A percentile compares a stretch with the other conserved stretches of the same genome.
phyloP scores from a whole-genome alignment of 2,329 filamentous ascomycete genomes.

The Colletotrichum eleusines region DNA sequence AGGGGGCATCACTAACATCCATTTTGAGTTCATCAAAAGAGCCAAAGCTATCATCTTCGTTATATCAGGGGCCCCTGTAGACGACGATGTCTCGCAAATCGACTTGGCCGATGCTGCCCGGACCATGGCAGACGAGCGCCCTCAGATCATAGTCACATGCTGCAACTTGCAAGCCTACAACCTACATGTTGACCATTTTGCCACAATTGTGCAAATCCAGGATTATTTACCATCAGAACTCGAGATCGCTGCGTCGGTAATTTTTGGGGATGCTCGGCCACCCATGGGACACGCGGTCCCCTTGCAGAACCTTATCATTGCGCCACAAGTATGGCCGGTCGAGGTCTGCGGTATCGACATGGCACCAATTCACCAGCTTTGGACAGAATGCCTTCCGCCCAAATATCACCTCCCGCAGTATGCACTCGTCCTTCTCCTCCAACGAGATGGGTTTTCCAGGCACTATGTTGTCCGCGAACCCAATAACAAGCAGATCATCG shows the following conservation, averaged over 20 bases:
- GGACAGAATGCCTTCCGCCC: conserved; percentile 59
- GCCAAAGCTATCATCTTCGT: conserved; percentile 73
- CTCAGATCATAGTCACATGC: conserved; percentile 66
- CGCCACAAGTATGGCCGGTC: conserved; percentile 55
- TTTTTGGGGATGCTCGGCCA: conserved; percentile 58
- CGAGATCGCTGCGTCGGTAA: conserved; percentile 62
- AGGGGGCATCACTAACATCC: conserved; percentile 72
- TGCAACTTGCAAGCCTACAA: conserved; percentile 57
- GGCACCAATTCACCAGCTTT: conserved; percentile 58
- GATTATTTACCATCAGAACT: conserved; percentile 63
- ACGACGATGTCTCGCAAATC: conserved; percentile 64
- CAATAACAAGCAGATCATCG: conserved; percentile 58
- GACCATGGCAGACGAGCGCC: conserved; percentile 60
- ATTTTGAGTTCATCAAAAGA: conserved; percentile 71
- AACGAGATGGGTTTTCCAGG: conserved; percentile 67
- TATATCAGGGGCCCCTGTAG: conserved; percentile 61
- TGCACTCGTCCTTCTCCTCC: conserved; percentile 60
- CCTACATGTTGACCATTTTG: conserved; percentile 57
- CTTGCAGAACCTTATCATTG: conserved; percentile 35
- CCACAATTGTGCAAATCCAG: conserved; percentile 64
- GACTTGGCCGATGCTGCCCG: conserved; percentile 61
- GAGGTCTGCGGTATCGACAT: conserved; percentile 57
- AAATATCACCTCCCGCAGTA: conserved; percentile 60
- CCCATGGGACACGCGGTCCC: conserved; percentile 5
- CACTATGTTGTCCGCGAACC: conserved; percentile 68